Conservation (phyloP, 805 yeast genomes). For the Yamadazyma sp. region DNA sequence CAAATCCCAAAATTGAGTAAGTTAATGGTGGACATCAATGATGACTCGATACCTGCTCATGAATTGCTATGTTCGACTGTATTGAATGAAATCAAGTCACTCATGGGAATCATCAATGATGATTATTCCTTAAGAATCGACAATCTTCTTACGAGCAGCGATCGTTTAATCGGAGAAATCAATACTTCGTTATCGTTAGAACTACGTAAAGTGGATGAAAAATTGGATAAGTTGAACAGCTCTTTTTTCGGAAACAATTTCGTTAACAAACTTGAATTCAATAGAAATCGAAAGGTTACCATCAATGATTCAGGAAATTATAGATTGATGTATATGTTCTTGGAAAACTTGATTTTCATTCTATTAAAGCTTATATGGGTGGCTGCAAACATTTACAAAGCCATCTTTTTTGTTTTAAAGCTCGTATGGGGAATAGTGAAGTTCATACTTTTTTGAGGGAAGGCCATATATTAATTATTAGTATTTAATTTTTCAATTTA, state of each 20-base stretch:
- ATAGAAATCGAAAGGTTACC: conserved; percentile 6
- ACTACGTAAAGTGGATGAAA: conserved; percentile 53
- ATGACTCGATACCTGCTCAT: conserved; percentile 33
- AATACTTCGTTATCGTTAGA: conserved; percentile 69
- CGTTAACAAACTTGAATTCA: conserved; percentile 15
- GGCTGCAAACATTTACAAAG: conserved; percentile 47
- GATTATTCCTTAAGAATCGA: conserved; percentile 57
- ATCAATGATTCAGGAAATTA: conserved; percentile 33
- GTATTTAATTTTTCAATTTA: conserved; percentile 13
- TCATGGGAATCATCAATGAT: conserved; percentile 37
- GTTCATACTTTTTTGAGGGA: conserved; percentile 10
- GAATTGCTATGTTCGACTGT: conserved; percentile 33
- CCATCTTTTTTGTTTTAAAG: conserved; percentile 23
- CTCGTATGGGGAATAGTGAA: conserved; percentile 23
- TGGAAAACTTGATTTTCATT: conserved; percentile 55
- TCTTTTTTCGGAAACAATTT: conserved; percentile 28
- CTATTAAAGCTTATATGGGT: conserved; percentile 58
- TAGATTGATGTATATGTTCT: conserved; percentile 39
- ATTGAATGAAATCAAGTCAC: conserved; percentile 34
- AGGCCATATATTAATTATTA: not conserved
- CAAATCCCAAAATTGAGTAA: conserved; percentile 12
- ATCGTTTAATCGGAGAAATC: conserved; percentile 69
- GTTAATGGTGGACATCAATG: conserved; percentile 27
- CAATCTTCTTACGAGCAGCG: conserved; percentile 59
- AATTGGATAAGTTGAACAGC: conserved; percentile 41